Evolutionary conservation across 805 yeast genomes (phyloP), one percentile per base, ranked within the genome.

Genomic region (Candida loeiensis): DNA sequence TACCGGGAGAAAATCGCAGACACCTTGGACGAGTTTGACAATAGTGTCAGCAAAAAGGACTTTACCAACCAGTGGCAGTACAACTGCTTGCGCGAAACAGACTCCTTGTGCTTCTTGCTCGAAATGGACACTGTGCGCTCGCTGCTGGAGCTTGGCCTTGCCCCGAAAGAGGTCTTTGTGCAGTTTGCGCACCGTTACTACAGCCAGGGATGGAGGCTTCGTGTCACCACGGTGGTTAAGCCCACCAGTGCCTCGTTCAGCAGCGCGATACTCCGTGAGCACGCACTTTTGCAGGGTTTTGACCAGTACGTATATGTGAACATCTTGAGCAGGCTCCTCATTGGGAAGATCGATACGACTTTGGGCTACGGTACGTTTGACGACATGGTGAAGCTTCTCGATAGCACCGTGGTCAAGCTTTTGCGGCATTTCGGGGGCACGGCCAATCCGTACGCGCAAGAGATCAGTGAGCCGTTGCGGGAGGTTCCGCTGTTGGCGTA

Each of bases 1-100:
- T 43, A 48, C 21, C 47, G 59, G 27, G 56, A 55, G 8, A 59
- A 53, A 22, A 64, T 67, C 1, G 59, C 70, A 4, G 73, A 67
- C 44, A 50, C 53, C 6, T 33, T 63, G 4, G 52, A 58, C 6
- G 43, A 44, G 13, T 67, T 54, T 44, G 72, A 66, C 39, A 54
- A 66, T 1, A 47, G 63, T 4, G 50, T 56, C 20, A 56, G 55
- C 28, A 59, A 57, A 41, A 53, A 51, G 33, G 54, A 63, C 4
- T 61, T 66, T 41, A 69, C 76, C 5, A 69, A 69, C 42, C 50
- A 49, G 36, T 66, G 73, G 73, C 42, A 41, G 18, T 53, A 66
- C 37, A 61, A 59, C 33, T 32, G 36, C 12, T 36, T 65, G n/a
- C 19, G 44, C 1, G 13, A 27, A 1, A 34, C 40, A 11, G 64